phyloP scores from a whole-genome alignment of 2,329 filamentous ascomycete species.

The Furcasterigmium furcatum region DNA sequence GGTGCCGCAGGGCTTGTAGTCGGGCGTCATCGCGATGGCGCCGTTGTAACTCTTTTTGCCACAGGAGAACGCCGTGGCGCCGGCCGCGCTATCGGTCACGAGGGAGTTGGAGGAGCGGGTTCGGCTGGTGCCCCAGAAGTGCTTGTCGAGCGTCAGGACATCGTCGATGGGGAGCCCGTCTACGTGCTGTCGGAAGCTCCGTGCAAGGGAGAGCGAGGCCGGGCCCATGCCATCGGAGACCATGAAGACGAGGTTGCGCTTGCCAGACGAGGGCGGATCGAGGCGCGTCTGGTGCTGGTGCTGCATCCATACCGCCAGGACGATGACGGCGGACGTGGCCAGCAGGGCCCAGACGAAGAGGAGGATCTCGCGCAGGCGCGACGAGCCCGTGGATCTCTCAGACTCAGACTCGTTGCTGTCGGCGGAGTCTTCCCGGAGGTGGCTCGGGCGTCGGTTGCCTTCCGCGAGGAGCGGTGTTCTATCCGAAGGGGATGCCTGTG shows the following conservation, averaged over 20 bases:
- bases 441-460: slow-evolving; percentile 17
- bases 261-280: slow-evolving; percentile 36
- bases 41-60: slow-evolving; percentile 94
- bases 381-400: slow-evolving; percentile 18
- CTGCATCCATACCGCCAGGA: slow-evolving; percentile 75
- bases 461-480: slow-evolving; percentile 38
- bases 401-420: slow-evolving; percentile 8
- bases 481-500: slow-evolving; percentile 40
- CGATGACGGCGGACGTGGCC: slow-evolving; percentile 73
- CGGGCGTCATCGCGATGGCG: slow-evolving; percentile 85
- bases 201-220: slow-evolving; percentile 80
- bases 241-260: slow-evolving; percentile 97
- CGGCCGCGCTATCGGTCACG: slow-evolving; percentile 95
- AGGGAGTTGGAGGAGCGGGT: slow-evolving; percentile 81
- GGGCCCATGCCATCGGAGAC: slow-evolving; percentile 99
- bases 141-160: slow-evolving; percentile 76
- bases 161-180: slow-evolving; percentile 71
- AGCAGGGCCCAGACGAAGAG: slow-evolving; percentile 81
- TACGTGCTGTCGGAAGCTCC: slow-evolving; percentile 79
- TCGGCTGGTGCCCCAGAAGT: slow-evolving; percentile 86
- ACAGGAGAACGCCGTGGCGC: slow-evolving; percentile 94
- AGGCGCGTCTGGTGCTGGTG: slow-evolving; percentile 57
- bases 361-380: slow-evolving; percentile 64
- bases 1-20: slow-evolving; percentile 84
- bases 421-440: slow-evolving; percentile 20